These are phyloP conservation scores for Agaricus blazei DNA, from an alignment of 768 basidiomycete genomes.

Conservation along the genomic window DNA sequence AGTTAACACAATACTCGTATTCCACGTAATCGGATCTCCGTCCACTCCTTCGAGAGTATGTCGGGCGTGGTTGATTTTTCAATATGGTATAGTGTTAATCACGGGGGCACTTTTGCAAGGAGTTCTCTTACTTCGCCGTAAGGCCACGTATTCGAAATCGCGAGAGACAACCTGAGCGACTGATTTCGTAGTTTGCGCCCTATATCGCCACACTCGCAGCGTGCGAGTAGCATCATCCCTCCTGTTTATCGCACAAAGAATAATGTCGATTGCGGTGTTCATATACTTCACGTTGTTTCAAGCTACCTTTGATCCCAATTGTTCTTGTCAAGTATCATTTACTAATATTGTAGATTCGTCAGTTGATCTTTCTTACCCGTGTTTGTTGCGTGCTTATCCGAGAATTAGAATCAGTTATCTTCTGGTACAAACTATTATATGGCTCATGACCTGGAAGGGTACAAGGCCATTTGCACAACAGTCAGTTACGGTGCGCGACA, in stretches of 20 bases:
- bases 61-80: background rate
- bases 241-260: background rate
- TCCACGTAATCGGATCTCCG: background rate
- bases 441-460: background rate
- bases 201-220: background rate
- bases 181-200: background rate
- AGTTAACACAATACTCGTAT: background rate
- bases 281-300: background rate
- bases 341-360: background rate
- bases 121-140: background rate
- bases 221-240: background rate
- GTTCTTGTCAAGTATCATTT: background rate
- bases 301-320: background rate
- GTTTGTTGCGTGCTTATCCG: background rate
- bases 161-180: background rate
- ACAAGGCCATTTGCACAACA: background rate
- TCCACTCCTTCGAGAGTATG: background rate
- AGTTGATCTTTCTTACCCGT: background rate
- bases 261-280: background rate
- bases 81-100: background rate
- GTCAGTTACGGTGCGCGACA: background rate
- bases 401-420: background rate
- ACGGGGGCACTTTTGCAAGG: background rate
- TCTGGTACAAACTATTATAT: background rate
- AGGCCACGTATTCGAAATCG: background rate